These are phyloP conservation scores for Vigna angularis DNA, from an alignment of 306 rosid species.

Conservation along the genomic window DNA sequence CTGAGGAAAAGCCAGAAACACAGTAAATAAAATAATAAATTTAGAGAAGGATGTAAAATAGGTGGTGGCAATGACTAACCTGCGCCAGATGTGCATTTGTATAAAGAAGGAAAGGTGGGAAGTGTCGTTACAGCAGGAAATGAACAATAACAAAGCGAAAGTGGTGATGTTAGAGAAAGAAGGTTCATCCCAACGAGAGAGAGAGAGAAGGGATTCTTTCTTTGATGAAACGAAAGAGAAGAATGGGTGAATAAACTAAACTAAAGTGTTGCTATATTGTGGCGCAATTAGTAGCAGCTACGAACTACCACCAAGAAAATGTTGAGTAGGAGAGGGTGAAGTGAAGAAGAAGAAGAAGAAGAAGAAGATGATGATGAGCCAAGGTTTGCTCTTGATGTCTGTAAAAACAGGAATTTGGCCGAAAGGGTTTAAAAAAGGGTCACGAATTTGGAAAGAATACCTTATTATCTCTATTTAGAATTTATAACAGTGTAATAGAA, in stretches of 20 bases:
- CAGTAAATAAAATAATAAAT: slow-evolving; percentile 23
- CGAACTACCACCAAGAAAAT: neutral
- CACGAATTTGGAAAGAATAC: no score
- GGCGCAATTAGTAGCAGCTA: neutral
- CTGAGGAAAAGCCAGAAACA: slow-evolving; percentile 47
- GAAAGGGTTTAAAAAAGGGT: neutral
- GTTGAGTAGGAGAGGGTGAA: neutral
- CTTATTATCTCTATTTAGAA: neutral
- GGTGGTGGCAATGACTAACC: slow-evolving; percentile 48
- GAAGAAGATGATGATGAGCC: neutral
- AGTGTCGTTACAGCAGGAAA: slow-evolving; percentile 22
- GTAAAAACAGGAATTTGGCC: neutral
- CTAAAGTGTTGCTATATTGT: neutral
- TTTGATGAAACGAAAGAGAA: neutral
- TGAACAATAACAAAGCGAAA: slow-evolving; percentile 33
- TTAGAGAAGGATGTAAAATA: slow-evolving; percentile 17
- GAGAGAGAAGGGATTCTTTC: neutral
- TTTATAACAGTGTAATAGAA: neutral
- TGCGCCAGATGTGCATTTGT: slow-evolving; percentile 47
- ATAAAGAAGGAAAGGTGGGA: slow-evolving; percentile 16
- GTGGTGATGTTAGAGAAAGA: slow-evolving; percentile 42
- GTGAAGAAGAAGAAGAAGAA: neutral
- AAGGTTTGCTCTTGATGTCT: neutral
- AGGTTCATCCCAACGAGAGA: slow-evolving; percentile 31
- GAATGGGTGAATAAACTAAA: neutral